Conservation (phyloP, 129 eudicot genomes). For the Flaveria brownii region DNA sequence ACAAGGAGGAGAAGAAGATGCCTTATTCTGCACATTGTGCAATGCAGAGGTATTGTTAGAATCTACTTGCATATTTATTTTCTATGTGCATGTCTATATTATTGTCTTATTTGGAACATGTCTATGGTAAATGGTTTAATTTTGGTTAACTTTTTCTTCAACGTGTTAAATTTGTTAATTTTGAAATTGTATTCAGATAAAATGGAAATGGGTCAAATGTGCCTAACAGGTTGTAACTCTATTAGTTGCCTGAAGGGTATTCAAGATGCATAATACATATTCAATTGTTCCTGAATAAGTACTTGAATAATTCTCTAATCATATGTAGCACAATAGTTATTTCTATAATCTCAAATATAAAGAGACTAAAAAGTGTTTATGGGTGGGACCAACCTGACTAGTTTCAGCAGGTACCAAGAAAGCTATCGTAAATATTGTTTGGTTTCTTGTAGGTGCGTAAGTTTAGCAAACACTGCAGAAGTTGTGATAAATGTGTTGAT, state of each 20-base stretch:
- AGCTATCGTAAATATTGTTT: slow-evolving; percentile 14
- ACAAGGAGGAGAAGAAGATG: slow-evolving; percentile 75
- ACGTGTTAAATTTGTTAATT: neutral
- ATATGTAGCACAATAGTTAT: neutral
- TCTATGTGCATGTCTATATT: neutral
- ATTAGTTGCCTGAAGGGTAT: neutral
- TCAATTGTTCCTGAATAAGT: neutral
- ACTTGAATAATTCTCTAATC: neutral
- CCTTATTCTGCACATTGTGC: slow-evolving; percentile 88
- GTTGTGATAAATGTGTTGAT: slow-evolving; percentile 99
- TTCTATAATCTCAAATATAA: neutral
- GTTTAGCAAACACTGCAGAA: slow-evolving; percentile 98
- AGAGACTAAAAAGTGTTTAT: neutral
- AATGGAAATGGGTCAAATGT: neutral
- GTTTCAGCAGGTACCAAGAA: neutral
- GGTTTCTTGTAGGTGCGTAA: slow-evolving; percentile 72
- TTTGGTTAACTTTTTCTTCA: neutral
- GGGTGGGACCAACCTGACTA: neutral
- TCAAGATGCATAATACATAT: neutral
- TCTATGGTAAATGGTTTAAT: neutral
- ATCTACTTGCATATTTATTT: neutral
- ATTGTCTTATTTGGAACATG: neutral
- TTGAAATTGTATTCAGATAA: neutral
- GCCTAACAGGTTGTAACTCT: neutral
- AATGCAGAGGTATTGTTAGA: slow-evolving; percentile 69